Percentiles rank a stretch among this genome's conserved stretches.
These are phyloP conservation scores for Marsdenia floribunda DNA, from an alignment of 257 asterid genomes.

Conservation along the genomic window DNA sequence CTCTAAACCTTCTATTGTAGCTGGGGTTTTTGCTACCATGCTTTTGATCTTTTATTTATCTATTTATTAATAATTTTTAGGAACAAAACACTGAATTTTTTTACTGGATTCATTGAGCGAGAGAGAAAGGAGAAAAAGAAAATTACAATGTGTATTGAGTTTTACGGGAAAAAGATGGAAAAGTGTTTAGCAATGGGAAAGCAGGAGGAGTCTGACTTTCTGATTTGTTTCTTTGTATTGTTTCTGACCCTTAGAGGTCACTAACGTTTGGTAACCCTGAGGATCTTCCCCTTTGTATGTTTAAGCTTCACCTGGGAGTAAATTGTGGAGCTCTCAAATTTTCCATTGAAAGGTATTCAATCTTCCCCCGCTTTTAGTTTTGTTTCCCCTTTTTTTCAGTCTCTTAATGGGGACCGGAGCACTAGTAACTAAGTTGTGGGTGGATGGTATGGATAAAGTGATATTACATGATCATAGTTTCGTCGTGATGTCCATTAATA, in stretches of 20 bases:
- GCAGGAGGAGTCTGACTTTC: no score
- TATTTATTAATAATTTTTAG: no score
- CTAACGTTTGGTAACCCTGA: constrained; percentile 1
- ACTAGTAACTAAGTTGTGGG: not conserved
- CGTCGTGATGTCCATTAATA: not conserved
- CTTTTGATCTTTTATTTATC: no score
- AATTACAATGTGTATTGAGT: no score
- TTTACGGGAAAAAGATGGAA: no score
- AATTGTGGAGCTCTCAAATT: constrained; percentile 36
- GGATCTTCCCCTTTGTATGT: constrained; percentile 2
- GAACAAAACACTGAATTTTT: no score
- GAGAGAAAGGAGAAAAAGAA: no score
- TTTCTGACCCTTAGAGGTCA: not conserved
- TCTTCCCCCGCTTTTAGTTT: not conserved
- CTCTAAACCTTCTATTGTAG: no score
- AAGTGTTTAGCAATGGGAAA: no score
- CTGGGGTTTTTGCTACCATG: no score
- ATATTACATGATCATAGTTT: not conserved
- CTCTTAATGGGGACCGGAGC: not conserved
- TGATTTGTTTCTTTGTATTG: not conserved
- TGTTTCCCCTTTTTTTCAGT: not conserved
- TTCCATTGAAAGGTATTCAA: constrained; percentile 48
- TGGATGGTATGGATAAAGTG: not conserved
- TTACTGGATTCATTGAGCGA: no score
- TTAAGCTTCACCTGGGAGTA: constrained; percentile 62